A percentile compares a stretch with the other conserved stretches of the same genome.
Evolutionary conservation across 139 green algal genomes (phyloP).

Genomic region (Chlorella sp.): DNA sequence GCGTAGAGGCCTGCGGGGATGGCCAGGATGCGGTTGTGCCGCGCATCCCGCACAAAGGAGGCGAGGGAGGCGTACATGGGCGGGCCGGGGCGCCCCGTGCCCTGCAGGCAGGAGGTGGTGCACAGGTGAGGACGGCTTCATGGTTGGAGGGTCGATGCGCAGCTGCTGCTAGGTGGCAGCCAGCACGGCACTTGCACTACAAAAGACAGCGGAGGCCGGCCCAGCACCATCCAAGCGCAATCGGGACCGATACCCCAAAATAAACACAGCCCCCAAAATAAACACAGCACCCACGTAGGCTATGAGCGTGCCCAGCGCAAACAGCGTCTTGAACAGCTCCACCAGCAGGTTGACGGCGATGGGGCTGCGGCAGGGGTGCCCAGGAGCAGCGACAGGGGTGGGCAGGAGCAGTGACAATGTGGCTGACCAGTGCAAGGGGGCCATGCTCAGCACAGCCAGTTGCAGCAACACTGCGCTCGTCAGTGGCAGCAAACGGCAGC

Average conservation of each 20-base stretch:
- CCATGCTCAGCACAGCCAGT: no score
- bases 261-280: not conserved
- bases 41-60: slow-evolving; percentile 69
- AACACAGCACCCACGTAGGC: slow-evolving; percentile 56
- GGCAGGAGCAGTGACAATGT: no score
- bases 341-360: slow-evolving; percentile 93
- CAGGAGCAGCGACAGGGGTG: no score
- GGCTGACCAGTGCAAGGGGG: no score
- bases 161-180: no score
- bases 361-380: slow-evolving; percentile 64
- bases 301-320: slow-evolving; percentile 86
- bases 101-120: slow-evolving; percentile 48
- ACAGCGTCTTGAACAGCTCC: slow-evolving; percentile 88
- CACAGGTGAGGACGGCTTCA: not conserved
- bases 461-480: no score
- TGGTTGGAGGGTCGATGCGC: no score
- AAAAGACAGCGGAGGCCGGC: not conserved
- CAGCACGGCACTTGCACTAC: no score
- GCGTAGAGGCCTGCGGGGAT: slow-evolving; percentile 91
- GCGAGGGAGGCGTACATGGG: slow-evolving; percentile 72
- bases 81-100: slow-evolving; percentile 68
- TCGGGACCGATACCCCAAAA: no score
- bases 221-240: no score
- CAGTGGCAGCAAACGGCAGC: no score
- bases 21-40: slow-evolving; percentile 86